Base-by-base conservation (phyloP, 139 green algal genomes). In the Tetradesmus obliquus region DNA sequence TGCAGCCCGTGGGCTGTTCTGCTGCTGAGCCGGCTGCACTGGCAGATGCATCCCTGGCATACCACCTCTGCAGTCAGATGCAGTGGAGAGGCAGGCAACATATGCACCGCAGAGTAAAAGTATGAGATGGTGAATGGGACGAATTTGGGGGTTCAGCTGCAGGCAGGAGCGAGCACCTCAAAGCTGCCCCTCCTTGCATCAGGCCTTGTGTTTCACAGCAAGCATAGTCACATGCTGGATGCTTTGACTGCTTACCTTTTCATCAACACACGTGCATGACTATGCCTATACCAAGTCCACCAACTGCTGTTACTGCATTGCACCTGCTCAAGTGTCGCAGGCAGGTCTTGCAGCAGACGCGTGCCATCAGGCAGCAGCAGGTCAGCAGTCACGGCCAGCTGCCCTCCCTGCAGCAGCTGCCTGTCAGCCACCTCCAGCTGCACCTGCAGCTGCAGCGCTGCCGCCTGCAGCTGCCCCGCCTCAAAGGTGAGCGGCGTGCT, bases 401-500 rank as follows among this genome's bases (percentile, higher is more conserved):
- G 69, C 51, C 57, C 45, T 20, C 20, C 15, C 17, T 12, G 79
- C 79, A 62, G 24, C 84, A 82, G 60, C 15, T 1, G 62, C 58
- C 8, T 24, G 24, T 90, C 15, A 20, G 8, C 4, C 6, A 84
- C 69, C 55, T 90, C 86, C 15, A 90, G n/a, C 55, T 53, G 9
- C 53, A 90, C 86, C 22, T 2, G 2, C 45, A 90, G 0, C 0
- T 83, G 22, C 53, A 90, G 86, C 19, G 2, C 32, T 32, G 84
- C 84, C 24, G 58, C 57, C 17, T 3, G 4, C 20, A 81, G 72
- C 22, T 51, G 72, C 9, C 85, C 86, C 55, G 51, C n/a, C 20
- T 82, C 58, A 62, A 94, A 94, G 32, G 19, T 60, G 76, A 94
- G 84, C 9, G 89, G 92, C 88, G 92, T 93, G 8, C 62, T 89